Conservation (phyloP, 306 rosid species). For the Acacia acuminata region DNA sequence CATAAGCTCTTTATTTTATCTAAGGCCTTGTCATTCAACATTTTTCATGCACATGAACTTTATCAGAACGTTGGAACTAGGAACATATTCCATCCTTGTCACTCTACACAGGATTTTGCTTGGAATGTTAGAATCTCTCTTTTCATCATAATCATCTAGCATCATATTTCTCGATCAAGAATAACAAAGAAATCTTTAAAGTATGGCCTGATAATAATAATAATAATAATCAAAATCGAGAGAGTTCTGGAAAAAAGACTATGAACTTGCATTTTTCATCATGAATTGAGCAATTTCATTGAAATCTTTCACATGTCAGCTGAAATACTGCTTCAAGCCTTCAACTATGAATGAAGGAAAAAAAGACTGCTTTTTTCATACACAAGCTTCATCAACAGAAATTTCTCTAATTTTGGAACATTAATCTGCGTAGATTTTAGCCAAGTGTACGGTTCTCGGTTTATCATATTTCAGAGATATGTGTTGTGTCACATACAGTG, state of each 20-base stretch:
- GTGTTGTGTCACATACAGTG: neutral
- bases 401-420: neutral
- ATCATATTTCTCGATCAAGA: neutral
- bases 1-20: neutral
- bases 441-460: neutral
- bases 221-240: neutral
- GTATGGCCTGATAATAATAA: neutral
- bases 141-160: neutral
- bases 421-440: neutral
- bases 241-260: neutral
- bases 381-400: neutral
- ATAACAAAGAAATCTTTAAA: neutral
- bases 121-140: neutral
- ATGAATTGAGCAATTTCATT: no score
- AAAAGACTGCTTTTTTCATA: neutral
- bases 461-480: neutral
- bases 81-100: constrained; percentile 8
- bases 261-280: no score
- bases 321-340: neutral
- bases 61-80: neutral
- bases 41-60: neutral
- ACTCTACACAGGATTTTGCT: neutral
- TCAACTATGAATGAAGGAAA: neutral
- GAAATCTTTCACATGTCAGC: neutral
- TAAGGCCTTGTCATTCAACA: neutral